Conservation (phyloP, 768 basidiomycete genomes). For the Collybia mongolica region DNA sequence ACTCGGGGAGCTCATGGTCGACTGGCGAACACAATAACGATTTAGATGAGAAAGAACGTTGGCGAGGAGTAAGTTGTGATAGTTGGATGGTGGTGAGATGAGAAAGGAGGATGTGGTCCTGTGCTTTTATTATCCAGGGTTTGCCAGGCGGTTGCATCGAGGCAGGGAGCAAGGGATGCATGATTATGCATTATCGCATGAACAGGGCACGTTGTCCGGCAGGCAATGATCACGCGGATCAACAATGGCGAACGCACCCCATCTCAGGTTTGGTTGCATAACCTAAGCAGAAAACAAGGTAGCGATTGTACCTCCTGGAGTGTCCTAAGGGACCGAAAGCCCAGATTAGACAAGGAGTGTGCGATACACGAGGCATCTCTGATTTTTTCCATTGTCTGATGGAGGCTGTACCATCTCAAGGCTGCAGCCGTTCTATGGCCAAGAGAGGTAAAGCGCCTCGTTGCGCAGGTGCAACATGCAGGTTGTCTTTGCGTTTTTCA, state of each 20-base stretch:
- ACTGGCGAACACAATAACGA: slow-evolving; percentile 13
- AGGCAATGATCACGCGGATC: background rate
- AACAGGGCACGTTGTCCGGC: background rate
- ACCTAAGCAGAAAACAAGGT: no score
- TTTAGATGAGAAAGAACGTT: slow-evolving; percentile 13
- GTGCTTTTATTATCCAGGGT: slow-evolving; percentile 32
- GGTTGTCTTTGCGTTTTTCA: no score
- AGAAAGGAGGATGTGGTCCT: slow-evolving; percentile 14
- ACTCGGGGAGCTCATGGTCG: slow-evolving; percentile 24
- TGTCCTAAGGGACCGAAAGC: no score
- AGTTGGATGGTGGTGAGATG: slow-evolving; percentile 12
- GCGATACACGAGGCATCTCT: no score
- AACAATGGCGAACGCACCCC: background rate
- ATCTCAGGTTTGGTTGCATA: background rate
- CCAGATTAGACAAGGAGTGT: no score
- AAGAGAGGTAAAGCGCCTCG: no score
- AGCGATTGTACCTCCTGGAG: no score
- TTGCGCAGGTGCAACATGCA: no score
- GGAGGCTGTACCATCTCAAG: no score
- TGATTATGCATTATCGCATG: background rate
- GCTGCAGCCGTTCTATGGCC: no score
- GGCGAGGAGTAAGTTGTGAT: slow-evolving; percentile 2
- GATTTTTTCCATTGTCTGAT: no score
- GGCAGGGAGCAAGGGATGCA: slow-evolving; percentile 23
- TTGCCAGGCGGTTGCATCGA: slow-evolving; percentile 45